Evolutionary conservation across 75 land plant species (phyloP).

Genomic region (Selaginella moellendorffii): DNA sequence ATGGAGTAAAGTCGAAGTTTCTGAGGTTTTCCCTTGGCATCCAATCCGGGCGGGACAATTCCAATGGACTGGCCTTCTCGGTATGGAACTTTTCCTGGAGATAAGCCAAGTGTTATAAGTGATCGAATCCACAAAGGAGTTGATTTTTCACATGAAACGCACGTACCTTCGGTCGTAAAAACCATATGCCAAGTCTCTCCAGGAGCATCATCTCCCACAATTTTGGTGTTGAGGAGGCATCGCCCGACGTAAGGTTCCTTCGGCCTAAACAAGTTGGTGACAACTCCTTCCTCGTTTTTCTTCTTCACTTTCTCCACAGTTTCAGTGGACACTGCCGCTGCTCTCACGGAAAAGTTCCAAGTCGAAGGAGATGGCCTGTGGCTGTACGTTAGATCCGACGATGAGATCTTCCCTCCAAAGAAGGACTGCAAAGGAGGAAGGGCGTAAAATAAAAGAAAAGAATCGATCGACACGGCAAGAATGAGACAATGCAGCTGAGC

Average conservation of each 20-base stretch:
- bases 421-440: background rate
- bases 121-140: no score
- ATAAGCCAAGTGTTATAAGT: background rate
- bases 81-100: conserved; percentile 68
- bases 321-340: conserved; percentile 18
- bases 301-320: conserved; percentile 50
- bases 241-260: conserved; percentile 73
- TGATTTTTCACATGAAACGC: background rate
- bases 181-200: conserved; percentile 99
- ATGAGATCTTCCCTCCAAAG: background rate
- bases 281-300: conserved; percentile 69
- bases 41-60: conserved; percentile 72
- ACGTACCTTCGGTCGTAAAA: conserved; percentile 81
- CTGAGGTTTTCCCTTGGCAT: conserved; percentile 94
- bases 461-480: no score
- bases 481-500: no score
- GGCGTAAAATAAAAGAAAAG: no score
- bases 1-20: conserved; percentile 91
- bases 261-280: conserved; percentile 67
- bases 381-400: background rate
- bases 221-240: conserved; percentile 77
- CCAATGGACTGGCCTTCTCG: conserved; percentile 98
- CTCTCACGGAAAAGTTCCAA: no score
- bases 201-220: conserved; percentile 96
- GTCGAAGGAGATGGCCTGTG: no score